These are phyloP conservation scores for Quercus glauca DNA, from an alignment of 306 rosid species.

Conservation along the genomic window DNA sequence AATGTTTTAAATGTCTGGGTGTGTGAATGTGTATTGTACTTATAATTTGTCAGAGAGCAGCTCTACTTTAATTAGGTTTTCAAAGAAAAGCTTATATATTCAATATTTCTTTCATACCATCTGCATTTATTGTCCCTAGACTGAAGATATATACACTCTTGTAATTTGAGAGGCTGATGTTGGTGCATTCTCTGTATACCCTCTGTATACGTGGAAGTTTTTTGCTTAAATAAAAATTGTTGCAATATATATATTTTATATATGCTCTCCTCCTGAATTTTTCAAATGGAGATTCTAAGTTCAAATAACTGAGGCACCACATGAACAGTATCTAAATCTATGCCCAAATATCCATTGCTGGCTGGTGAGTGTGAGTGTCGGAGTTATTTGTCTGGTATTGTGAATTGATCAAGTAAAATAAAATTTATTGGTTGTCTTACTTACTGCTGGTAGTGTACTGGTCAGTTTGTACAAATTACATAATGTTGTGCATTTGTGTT, in stretches of 20 bases:
- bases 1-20: background rate
- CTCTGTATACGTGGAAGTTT: background rate
- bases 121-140: background rate
- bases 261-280: background rate
- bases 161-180: too few relatives aligned
- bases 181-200: too few relatives aligned
- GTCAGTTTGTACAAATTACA: background rate
- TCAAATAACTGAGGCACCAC: background rate
- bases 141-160: background rate
- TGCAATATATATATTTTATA: background rate
- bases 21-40: background rate
- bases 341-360: background rate
- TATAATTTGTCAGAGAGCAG: background rate
- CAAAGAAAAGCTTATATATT: background rate
- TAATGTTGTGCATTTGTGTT: background rate
- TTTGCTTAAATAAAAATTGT: too few relatives aligned
- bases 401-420: background rate
- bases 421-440: background rate
- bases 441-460: background rate
- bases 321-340: background rate
- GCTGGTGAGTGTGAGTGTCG: background rate
- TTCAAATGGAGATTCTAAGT: background rate
- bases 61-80: conserved; percentile 15
- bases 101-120: conserved; percentile 4
- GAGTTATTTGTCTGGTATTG: background rate